Evolutionary conservation across 2,329 filamentous ascomycete genomes (phyloP), one percentile per base, ranked within the genome.

Genomic region (Lachnellula suecica): DNA sequence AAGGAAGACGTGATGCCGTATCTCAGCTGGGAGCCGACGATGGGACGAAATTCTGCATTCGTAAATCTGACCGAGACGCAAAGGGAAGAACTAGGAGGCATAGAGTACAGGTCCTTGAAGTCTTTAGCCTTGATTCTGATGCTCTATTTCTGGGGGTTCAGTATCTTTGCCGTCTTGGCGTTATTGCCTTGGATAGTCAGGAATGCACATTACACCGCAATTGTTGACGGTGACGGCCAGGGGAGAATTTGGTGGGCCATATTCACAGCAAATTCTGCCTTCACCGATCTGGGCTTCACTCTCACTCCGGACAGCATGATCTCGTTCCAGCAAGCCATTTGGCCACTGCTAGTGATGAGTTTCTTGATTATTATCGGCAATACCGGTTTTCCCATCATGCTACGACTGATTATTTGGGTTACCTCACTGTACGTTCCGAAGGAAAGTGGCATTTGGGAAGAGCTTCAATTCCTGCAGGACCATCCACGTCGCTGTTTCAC

Each of bases 401-500:
- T 97, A 22, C 88, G 94, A 7, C 89, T 97, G 64, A 83, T 94
- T 57, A 97, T 99, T 55, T 99, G 94, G 93, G 63, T 87, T 1
- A 66, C 81, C 29, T 90, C 89, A 11, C 83, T 86, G 50, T 59
- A 88, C 44, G 80, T 85, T 1, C 85, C 88, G 3, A 72, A 72
- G 23, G 79, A 76, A 6, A 89, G 84, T 23, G 85, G 87, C 1
- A 69, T 95, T 1, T 96, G 89, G 84, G 93, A 99, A 69, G 93
- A 97, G 68, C 74, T 97, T 10, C 82, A 83, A 34, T 99, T 99
- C 64, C 74, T 99, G 19, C 81, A 99, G 1, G 93, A 97, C 64
- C 94, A 99, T 62, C 94, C 94, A 1, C 87, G 94, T 66, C 88
- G 94, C 49, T 99, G 94, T 72, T 99, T 99, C 66, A 99, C 94